Percentiles rank a stretch among this genome's conserved stretches.
These are phyloP conservation scores for Cryomyces antarcticus DNA, from an alignment of 495 filamentous ascomycete species.

Conservation along the genomic window DNA sequence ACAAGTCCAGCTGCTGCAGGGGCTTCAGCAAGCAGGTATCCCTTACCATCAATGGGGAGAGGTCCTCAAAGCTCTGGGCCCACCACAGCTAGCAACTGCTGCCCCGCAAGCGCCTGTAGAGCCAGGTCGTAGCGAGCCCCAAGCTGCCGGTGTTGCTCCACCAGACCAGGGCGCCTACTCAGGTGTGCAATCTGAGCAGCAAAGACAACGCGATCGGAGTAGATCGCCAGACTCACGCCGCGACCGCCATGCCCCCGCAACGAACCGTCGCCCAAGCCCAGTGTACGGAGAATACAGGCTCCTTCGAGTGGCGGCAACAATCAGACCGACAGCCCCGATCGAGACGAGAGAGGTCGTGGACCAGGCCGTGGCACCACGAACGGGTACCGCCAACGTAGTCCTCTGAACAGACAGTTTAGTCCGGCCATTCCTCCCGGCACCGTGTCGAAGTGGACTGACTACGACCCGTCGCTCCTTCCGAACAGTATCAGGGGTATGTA, in stretches of 20 bases:
- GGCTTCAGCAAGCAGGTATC: slow-evolving; percentile 8
- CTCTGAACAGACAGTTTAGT: slow-evolving; percentile 26
- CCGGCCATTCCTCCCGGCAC: slow-evolving; percentile 20
- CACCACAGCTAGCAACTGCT: slow-evolving; percentile 1
- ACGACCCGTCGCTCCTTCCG: slow-evolving; percentile 50
- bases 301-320: slow-evolving; percentile 15
- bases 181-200: no score
- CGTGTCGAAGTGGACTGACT: slow-evolving; percentile 58
- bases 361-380: no score
- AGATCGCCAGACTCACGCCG: background rate
- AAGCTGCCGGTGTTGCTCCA: background rate
- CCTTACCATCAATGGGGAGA: slow-evolving; percentile 11
- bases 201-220: no score
- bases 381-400: slow-evolving; percentile 65
- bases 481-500: slow-evolving; percentile 57
- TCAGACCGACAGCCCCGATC: no score
- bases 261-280: slow-evolving; percentile 25
- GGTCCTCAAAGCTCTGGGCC: slow-evolving; percentile 5
- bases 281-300: slow-evolving; percentile 37
- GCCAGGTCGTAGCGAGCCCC: background rate
- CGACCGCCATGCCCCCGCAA: background rate
- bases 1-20: slow-evolving; percentile 5
- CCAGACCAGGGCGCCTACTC: no score
- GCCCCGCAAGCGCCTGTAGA: background rate
- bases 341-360: no score